These are phyloP conservation scores for Sporothrix humicola DNA, from an alignment of 2,329 filamentous ascomycete species.

Conservation along the genomic window DNA sequence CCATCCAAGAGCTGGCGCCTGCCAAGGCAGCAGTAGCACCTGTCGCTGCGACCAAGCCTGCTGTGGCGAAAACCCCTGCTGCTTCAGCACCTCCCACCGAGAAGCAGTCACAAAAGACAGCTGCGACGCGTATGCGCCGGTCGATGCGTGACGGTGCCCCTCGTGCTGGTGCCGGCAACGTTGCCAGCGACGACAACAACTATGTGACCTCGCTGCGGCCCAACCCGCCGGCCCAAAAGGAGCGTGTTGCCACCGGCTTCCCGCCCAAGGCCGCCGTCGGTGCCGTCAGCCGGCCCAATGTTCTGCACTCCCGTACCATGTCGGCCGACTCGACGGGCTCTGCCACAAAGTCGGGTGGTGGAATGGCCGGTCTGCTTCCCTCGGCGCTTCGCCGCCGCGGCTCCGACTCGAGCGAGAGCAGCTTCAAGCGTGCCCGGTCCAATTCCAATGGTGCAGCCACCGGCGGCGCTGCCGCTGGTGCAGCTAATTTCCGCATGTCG, in stretches of 20 bases:
- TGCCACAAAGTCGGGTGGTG: conserved; percentile 34
- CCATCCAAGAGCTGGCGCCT: conserved; percentile 44
- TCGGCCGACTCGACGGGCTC: conserved; percentile 36
- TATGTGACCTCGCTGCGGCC: background rate
- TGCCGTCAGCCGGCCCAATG: background rate
- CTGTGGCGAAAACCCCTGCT: conserved; percentile 34
- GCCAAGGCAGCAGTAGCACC: background rate
- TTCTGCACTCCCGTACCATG: conserved; percentile 45
- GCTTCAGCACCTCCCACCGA: conserved; percentile 39
- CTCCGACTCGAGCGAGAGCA: conserved; percentile 77
- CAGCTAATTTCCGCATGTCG: conserved; percentile 70
- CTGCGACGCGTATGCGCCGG: conserved; percentile 27
- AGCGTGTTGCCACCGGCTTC: background rate
- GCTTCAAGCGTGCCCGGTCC: conserved; percentile 68
- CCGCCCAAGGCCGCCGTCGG: conserved; percentile 25
- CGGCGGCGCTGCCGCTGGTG: conserved; percentile 36
- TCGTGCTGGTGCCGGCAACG: background rate
- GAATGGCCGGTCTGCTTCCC: conserved; percentile 38
- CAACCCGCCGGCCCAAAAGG: conserved; percentile 9
- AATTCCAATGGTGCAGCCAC: background rate
- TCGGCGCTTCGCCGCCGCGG: conserved; percentile 56
- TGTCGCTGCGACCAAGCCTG: background rate
- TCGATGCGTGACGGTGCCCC: conserved; percentile 28
- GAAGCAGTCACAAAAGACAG: conserved; percentile 35
- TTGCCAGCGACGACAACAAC: background rate